phyloP scores from a whole-genome alignment of 2,329 filamentous ascomycete genomes.

The Penicillium sp. region DNA sequence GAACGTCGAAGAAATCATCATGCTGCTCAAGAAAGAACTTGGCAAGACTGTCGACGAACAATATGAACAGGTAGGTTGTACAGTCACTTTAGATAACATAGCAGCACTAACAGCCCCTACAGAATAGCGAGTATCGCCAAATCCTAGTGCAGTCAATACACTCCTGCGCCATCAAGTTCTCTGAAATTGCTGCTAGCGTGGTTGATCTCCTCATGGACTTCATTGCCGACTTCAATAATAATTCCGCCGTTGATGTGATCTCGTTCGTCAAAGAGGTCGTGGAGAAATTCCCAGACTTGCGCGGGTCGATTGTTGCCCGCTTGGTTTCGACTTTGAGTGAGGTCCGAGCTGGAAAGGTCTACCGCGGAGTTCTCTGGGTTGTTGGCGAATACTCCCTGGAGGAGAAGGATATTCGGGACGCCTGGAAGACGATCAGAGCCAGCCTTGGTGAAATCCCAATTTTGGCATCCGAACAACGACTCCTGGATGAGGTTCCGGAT shows the following conservation, averaged over 20 bases:
- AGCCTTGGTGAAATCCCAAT: constrained; percentile 97
- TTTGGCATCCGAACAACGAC: constrained; percentile 85
- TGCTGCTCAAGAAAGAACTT: constrained; percentile 94
- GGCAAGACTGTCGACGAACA: constrained; percentile 97
- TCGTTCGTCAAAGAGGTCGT: constrained; percentile 99
- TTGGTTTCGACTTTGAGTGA: constrained; percentile 88
- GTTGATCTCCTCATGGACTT: constrained; percentile 98
- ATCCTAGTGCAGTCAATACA: constrained; percentile 96
- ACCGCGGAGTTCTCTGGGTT: constrained; percentile 94
- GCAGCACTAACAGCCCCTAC: constrained; percentile 21
- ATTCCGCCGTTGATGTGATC: constrained; percentile 94
- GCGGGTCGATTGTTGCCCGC: constrained; percentile 80
- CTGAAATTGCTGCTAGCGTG: constrained; percentile 93
- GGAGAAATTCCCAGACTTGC: constrained; percentile 91
- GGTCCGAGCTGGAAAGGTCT: constrained; percentile 94
- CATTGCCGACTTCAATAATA: constrained; percentile 96
- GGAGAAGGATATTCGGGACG: constrained; percentile 88
- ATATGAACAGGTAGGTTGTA: constrained; percentile 72
- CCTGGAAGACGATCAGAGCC: constrained; percentile 92
- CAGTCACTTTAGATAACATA: neutral
- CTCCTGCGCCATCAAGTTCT: constrained; percentile 98
- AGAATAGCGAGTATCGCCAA: constrained; percentile 89
- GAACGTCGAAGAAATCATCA: constrained; percentile 95
- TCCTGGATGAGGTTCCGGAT: constrained; percentile 78
- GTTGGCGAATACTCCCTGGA: constrained; percentile 95